A percentile compares a stretch with the other conserved stretches of the same genome.
Conservation (phyloP, 306 rosid species). For the Elaeagnus macrophylla region DNA sequence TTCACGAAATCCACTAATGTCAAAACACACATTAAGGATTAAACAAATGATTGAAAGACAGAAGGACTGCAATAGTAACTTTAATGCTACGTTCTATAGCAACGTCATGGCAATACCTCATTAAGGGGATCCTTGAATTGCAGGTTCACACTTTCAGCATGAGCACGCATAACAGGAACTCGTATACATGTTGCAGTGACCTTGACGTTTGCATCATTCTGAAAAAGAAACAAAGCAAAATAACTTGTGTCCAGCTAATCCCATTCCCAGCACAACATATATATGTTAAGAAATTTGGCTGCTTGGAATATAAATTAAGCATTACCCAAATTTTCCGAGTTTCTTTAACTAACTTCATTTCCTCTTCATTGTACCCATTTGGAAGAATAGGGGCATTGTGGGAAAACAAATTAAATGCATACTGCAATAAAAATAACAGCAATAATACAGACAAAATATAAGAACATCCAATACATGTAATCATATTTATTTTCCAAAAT, state of each 20-base stretch:
- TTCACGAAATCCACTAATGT: too few relatives aligned
- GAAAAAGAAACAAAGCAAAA: constrained; percentile 9
- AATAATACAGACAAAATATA: constrained; percentile 10
- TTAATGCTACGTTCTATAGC: not conserved
- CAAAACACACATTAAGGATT: too few relatives aligned
- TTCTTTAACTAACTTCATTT: constrained; percentile 94
- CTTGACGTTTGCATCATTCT: constrained; percentile 76
- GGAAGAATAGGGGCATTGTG: constrained; percentile 77
- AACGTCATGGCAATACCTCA: constrained; percentile 48
- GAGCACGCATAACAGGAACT: constrained; percentile 98
- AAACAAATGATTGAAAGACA: too few relatives aligned
- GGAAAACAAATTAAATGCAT: constrained; percentile 91
- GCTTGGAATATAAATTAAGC: constrained; percentile 2
- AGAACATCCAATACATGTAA: not conserved
- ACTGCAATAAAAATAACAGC: constrained; percentile 46
- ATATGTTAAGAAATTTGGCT: not conserved
- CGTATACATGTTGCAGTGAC: constrained; percentile 92
- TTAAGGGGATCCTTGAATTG: constrained; percentile 83
- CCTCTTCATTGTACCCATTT: constrained; percentile 97
- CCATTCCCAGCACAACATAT: not conserved
- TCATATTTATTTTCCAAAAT: constrained; percentile 1
- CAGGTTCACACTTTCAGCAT: constrained; percentile 94
- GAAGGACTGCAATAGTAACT: not conserved
- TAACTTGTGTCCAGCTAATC: not conserved
- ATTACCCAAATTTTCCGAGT: constrained; percentile 91